Evolutionary conservation across 257 asterid genomes (phyloP).

Genomic region (Avicennia marina): DNA sequence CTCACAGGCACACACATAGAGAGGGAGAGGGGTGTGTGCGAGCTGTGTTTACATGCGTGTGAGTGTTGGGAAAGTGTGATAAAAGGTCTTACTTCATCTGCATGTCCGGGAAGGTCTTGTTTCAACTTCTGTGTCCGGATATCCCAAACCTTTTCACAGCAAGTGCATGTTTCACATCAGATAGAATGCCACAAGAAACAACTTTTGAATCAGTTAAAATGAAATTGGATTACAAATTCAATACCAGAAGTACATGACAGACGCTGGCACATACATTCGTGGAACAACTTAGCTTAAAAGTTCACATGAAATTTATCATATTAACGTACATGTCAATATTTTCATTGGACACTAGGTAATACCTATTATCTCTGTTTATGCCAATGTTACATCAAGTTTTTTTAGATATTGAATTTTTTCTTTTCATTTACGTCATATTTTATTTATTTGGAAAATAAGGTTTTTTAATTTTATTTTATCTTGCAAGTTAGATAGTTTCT

Average conservation of each 20-base stretch:
- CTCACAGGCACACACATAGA: too few species aligned
- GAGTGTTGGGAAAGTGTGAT: background rate
- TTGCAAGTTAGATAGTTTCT: too few species aligned
- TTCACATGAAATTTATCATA: background rate
- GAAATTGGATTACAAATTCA: background rate
- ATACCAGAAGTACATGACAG: background rate
- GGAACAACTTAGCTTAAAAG: background rate
- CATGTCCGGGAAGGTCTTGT: slow-evolving; percentile 97
- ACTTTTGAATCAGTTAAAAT: background rate
- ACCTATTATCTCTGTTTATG: too few species aligned
- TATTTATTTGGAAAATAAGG: too few species aligned
- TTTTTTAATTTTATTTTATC: too few species aligned
- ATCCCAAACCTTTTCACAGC: slow-evolving; percentile 78
- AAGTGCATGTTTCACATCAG: background rate
- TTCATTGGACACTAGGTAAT: too few species aligned
- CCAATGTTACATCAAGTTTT: too few species aligned
- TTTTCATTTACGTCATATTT: too few species aligned
- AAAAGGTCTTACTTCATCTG: slow-evolving; percentile 66
- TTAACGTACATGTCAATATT: background rate
- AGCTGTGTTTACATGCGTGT: background rate
- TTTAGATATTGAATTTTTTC: too few species aligned
- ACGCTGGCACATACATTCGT: background rate
- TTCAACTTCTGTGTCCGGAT: slow-evolving; percentile 79
- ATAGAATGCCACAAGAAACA: slow-evolving; percentile 1
- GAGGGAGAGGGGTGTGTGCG: too few species aligned